These are phyloP conservation scores for Paraglomus brasilianum DNA, from an alignment of 192 early-diverging fungal species.

Conservation along the genomic window DNA sequence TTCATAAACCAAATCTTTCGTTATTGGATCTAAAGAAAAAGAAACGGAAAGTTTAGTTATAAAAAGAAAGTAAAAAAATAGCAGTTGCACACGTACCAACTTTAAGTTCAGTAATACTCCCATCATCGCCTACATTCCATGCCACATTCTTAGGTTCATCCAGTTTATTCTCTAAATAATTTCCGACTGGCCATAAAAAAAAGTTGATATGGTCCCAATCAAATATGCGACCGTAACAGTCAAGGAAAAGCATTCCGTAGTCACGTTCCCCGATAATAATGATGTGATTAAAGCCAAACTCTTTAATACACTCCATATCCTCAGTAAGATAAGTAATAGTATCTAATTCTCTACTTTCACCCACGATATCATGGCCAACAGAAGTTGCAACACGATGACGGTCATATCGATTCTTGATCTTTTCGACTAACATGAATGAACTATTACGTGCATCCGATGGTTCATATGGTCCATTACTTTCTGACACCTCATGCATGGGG, in stretches of 20 bases:
- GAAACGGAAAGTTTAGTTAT: no score
- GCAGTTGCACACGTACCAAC: neutral
- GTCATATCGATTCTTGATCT: conserved; percentile 9
- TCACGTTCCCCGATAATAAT: neutral
- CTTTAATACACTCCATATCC: conserved; percentile 4
- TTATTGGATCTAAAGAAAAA: no score
- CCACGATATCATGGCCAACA: neutral
- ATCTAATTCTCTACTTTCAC: neutral
- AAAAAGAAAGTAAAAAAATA: no score
- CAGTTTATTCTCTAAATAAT: neutral
- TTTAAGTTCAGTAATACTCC: conserved; percentile 9
- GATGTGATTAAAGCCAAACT: conserved; percentile 18
- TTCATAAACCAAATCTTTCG: no score
- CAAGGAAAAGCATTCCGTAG: neutral
- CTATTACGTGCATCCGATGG: neutral
- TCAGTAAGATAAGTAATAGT: neutral
- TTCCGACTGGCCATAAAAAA: conserved; percentile 10
- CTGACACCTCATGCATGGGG: neutral
- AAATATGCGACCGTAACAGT: conserved; percentile 1
- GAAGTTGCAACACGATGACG: conserved; percentile 3
- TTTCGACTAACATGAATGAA: conserved; percentile 15
- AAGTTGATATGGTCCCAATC: neutral
- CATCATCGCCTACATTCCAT: neutral
- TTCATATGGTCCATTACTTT: conserved; percentile 8
- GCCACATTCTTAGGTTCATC: neutral